phyloP scores from a whole-genome alignment of 306 rosid genomes.

The Sechiopsis laciniata region DNA sequence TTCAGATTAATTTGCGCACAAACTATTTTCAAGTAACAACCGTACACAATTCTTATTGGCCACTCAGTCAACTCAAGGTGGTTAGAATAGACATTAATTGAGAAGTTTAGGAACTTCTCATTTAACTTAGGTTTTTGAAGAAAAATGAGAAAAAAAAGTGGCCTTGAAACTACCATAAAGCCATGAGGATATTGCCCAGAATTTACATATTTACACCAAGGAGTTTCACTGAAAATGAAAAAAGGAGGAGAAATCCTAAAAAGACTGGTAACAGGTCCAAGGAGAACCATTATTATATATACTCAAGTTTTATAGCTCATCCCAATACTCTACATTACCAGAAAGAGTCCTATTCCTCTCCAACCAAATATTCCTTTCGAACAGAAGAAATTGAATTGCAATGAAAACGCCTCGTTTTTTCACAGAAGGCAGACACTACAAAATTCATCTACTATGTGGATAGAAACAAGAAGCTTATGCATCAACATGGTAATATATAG shows the following conservation, averaged over 20 bases:
- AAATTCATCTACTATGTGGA: too few relatives aligned
- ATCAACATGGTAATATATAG: background rate
- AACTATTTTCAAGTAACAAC: too few relatives aligned
- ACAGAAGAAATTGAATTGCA: background rate
- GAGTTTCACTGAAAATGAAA: too few relatives aligned
- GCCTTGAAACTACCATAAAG: background rate
- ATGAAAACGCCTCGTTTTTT: background rate
- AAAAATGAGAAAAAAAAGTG: background rate
- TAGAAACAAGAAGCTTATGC: too few relatives aligned
- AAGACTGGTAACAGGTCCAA: background rate
- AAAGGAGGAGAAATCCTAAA: background rate
- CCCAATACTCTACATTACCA: background rate
- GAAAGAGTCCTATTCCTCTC: background rate
- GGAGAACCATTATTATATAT: background rate
- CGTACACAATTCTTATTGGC: too few relatives aligned
- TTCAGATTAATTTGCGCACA: too few relatives aligned
- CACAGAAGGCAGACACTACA: background rate
- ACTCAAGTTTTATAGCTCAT: background rate
- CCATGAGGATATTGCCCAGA: background rate
- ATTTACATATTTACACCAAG: too few relatives aligned
- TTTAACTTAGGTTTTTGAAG: background rate
- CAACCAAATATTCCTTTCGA: background rate
- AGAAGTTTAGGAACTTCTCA: too few relatives aligned
- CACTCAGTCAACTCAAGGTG: too few relatives aligned
- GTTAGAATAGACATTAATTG: too few relatives aligned